Conservation (phyloP, 1,139 yeast species). For the Tardiomyces blankii region DNA sequence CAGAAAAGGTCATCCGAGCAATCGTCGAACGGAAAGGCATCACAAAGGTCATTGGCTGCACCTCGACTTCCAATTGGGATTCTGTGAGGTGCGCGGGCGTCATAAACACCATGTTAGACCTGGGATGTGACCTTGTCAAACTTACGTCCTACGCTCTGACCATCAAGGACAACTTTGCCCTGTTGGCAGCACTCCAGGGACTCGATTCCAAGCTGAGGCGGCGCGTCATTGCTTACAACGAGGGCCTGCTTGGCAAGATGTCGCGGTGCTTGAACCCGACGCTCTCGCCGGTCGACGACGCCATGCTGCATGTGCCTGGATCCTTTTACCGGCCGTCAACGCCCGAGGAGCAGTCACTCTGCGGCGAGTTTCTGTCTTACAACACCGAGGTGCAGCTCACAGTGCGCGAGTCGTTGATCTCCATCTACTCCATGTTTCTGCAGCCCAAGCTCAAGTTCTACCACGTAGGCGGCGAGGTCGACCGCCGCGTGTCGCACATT, state of each 20-base stretch:
- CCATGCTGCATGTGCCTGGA: conserved; percentile 6
- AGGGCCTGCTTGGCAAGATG: conserved; percentile 12
- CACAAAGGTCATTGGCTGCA: conserved; percentile 7
- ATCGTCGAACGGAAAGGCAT: conserved; percentile 4
- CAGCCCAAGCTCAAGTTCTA: conserved; percentile 11
- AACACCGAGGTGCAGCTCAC: conserved; percentile 5
- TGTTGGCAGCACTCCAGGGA: too few relatives aligned
- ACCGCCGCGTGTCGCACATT: conserved; percentile 1
- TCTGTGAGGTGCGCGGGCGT: conserved; percentile 1
- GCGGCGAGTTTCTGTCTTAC: background rate
- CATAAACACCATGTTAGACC: conserved; percentile 1
- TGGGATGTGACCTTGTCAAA: background rate
- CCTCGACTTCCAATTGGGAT: conserved; percentile 8
- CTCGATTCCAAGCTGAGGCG: conserved; percentile 3
- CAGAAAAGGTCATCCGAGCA: conserved; percentile 5
- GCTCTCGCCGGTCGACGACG: conserved; percentile 11
- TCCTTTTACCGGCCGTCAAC: conserved; percentile 7
- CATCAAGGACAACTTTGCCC: too few relatives aligned
- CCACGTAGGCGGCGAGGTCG: conserved; percentile 8
- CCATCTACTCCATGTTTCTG: conserved; percentile 8
- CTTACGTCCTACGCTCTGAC: too few relatives aligned
- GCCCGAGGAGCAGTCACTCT: conserved; percentile 1
- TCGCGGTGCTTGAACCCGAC: conserved; percentile 10
- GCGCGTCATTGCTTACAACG: conserved; percentile 11
- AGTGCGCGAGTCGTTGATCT: conserved; percentile 8